Evolutionary conservation across 371 early-diverging fungal genomes (phyloP), one percentile per base, ranked within the genome.

Genomic region (Massospora cicadina): DNA sequence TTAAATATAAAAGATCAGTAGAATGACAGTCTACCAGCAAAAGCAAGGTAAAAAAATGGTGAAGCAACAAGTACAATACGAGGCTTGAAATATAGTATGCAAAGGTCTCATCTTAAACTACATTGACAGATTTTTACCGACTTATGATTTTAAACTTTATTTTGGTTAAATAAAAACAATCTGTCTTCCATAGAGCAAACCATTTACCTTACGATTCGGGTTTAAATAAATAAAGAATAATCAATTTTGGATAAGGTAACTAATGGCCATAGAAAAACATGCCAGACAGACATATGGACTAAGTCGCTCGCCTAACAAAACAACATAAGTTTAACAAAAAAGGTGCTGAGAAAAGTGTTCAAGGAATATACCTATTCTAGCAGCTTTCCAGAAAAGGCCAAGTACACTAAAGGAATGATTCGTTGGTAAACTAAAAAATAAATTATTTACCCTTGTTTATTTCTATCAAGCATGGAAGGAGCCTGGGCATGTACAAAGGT

Each of bases 351-450:
- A 32, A 28, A 63, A 31, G 31, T 1, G 25, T 2, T 1, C 10
- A 24, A 17, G 25, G 1, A 66, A 1, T 29, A 43, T 72, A 72
- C 75, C 80, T 73, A 90, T 80, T 55, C 89, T 75, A 1, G 89
- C 85, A 3, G 81, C 78, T 68, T 90, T 90, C 89, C 89, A 90
- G 63, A 88, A 81, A 27, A 89, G 67, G 12, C 89, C 88, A 60
- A 83, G 68, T 1, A 86, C 66, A 24, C 87, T 81, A 62, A 3
- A 53, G 0, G 0, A 12, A 13, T 53, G 27, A 54, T 12, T 7
- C 33, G 2, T 12, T 28, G 17, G 24, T 61, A 3, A 13, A 26
- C 24, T 23, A 26, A 0, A n/a, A 24, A 1, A 25, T 33, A 1
- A 54, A 27, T 43, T 2, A 57, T 66, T 65, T 80, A 74, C 76